Percentiles rank a stretch among this genome's conserved stretches.
phyloP scores from a whole-genome alignment of 768 basidiomycete species.

The Serendipita vermifera region DNA sequence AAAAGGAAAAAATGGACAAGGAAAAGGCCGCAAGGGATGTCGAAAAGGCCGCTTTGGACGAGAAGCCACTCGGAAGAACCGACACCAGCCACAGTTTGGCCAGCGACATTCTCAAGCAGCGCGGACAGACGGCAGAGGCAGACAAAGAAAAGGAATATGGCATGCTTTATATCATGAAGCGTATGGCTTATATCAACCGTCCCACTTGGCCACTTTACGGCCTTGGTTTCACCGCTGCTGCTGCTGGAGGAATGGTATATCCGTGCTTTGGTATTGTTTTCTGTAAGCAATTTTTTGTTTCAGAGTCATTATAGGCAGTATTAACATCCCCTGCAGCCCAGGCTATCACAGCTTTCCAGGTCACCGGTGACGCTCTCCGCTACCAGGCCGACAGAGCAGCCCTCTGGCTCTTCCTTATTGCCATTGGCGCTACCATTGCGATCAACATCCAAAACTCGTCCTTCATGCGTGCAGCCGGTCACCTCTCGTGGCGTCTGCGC shows the following conservation, averaged over 20 bases:
- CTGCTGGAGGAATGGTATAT: slow-evolving; percentile 48
- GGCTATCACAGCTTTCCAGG: slow-evolving; percentile 19
- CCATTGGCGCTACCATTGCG: slow-evolving; percentile 46
- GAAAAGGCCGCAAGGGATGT: slow-evolving; percentile 33
- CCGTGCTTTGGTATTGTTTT: slow-evolving; percentile 63
- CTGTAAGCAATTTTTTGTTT: too few relatives aligned
- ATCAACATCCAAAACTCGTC: slow-evolving; percentile 60
- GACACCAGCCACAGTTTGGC: slow-evolving; percentile 53
- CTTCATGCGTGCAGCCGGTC: slow-evolving; percentile 56
- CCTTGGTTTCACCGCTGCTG: slow-evolving; percentile 42
- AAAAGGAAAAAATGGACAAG: background rate
- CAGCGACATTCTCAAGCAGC: slow-evolving; percentile 52
- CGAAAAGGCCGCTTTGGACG: slow-evolving; percentile 44
- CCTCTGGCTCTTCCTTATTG: slow-evolving; percentile 63
- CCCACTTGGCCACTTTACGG: slow-evolving; percentile 47
- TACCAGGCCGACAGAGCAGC: slow-evolving; percentile 55
- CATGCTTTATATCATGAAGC: slow-evolving; percentile 49
- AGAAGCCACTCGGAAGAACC: slow-evolving; percentile 43
- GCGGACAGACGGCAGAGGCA: too few relatives aligned
- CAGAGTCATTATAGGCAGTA: too few relatives aligned
- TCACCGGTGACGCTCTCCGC: slow-evolving; percentile 29
- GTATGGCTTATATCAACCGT: slow-evolving; percentile 53
- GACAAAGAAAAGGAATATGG: slow-evolving; percentile 30
- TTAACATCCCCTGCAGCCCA: too few relatives aligned
- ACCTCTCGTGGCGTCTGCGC: slow-evolving; percentile 57